These are phyloP conservation scores for Penicillium lagena DNA, from an alignment of 495 filamentous ascomycete genomes.

Conservation along the genomic window DNA sequence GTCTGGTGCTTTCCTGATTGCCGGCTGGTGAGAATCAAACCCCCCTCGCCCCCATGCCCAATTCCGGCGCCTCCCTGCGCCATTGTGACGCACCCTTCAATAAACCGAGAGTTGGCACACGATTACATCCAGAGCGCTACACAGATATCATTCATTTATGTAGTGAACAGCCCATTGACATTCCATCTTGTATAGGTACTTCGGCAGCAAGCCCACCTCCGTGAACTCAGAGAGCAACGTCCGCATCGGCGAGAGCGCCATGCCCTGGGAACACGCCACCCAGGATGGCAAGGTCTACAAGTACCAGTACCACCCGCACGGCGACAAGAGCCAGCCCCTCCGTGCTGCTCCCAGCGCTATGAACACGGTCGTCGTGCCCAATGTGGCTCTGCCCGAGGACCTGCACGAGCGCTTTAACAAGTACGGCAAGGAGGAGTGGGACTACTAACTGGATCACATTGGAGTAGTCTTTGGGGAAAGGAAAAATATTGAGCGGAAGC, in stretches of 20 bases:
- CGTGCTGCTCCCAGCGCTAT: constrained; percentile 91
- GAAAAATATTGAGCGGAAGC: constrained; percentile 12
- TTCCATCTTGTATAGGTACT: constrained; percentile 27
- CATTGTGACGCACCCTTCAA: constrained; percentile 5
- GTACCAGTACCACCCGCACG: constrained; percentile 91
- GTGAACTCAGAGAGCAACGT: constrained; percentile 76
- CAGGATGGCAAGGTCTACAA: constrained; percentile 55
- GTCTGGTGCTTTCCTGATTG: constrained; percentile 79
- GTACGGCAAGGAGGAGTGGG: constrained; percentile 83
- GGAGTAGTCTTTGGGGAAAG: constrained; percentile 4
- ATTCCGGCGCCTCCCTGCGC: constrained; percentile 3
- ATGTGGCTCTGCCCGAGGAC: constrained; percentile 85
- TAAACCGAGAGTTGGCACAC: background rate
- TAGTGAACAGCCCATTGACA: background rate
- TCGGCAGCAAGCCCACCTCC: constrained; percentile 80
- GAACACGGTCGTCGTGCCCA: constrained; percentile 87
- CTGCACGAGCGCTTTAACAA: constrained; percentile 97
- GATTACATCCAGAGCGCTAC: too few species aligned
- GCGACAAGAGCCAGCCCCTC: constrained; percentile 65
- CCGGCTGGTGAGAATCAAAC: constrained; percentile 57
- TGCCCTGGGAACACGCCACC: constrained; percentile 80
- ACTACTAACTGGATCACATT: constrained; percentile 28
- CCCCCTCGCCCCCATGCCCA: constrained; percentile 28
- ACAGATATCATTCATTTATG: background rate
- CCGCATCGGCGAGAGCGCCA: constrained; percentile 61